These are phyloP conservation scores for Fusarium sulawesiense DNA, from an alignment of 2,329 filamentous ascomycete genomes.

Conservation along the genomic window DNA sequence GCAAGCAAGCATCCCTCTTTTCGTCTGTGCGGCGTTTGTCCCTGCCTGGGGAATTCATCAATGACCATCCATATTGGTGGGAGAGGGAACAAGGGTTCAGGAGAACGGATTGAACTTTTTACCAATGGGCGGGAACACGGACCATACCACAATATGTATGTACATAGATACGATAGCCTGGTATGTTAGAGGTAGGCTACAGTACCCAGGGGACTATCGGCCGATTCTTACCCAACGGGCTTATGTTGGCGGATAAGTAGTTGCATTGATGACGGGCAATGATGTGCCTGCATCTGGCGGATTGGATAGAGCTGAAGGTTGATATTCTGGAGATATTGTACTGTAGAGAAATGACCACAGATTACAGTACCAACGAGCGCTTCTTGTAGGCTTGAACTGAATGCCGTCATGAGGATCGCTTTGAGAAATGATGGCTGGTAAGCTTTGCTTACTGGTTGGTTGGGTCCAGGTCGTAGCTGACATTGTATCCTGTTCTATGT, in stretches of 20 bases:
- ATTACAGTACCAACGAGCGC: conserved; percentile 2
- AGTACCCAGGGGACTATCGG: conserved; percentile 22
- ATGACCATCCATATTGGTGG: conserved; percentile 17
- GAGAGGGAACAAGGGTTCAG: conserved; percentile 16
- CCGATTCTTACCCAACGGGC: conserved; percentile 17
- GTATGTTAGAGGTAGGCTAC: neutral
- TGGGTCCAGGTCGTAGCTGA: conserved; percentile 9
- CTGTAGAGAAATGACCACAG: neutral
- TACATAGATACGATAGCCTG: neutral
- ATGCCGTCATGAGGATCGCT: conserved; percentile 28
- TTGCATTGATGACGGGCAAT: conserved; percentile 12
- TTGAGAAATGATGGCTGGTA: conserved; percentile 39
- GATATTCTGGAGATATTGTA: neutral
- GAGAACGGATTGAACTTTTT: neutral
- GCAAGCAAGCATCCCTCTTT: neutral
- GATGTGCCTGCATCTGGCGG: neutral
- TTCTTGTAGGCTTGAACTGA: neutral
- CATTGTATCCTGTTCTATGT: neutral
- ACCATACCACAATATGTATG: conserved; percentile 1
- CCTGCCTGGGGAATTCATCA: conserved; percentile 5
- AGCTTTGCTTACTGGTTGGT: conserved; percentile 21
- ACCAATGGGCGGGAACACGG: conserved; percentile 21
- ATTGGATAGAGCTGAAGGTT: neutral
- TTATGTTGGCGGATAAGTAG: conserved; percentile 8
- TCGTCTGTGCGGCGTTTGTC: conserved; percentile 2